Evolutionary conservation across 2,329 filamentous ascomycete genomes (phyloP).

Genomic region (Fusarium proliferatum): DNA sequence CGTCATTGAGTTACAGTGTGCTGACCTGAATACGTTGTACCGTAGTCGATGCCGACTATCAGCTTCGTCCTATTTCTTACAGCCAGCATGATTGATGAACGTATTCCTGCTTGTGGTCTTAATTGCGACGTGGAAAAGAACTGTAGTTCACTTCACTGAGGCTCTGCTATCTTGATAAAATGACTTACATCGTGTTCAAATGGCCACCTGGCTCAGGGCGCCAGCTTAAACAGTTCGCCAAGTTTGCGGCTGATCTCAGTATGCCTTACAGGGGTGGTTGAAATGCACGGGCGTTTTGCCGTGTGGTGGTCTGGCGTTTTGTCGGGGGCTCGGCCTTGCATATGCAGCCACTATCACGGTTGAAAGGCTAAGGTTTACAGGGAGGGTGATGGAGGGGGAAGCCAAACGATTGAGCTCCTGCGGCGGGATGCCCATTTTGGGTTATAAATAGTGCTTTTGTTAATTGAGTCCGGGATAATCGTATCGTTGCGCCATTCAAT

Average conservation of each 20-base stretch:
- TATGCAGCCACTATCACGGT: not conserved
- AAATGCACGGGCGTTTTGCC: not conserved
- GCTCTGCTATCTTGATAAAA: fast-evolving
- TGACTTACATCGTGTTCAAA: not conserved
- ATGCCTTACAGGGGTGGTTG: not conserved
- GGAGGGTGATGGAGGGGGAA: not conserved
- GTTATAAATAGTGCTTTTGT: not conserved
- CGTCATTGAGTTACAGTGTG: fast-evolving
- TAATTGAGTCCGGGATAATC: not conserved
- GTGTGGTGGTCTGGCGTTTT: not conserved
- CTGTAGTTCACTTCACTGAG: fast-evolving
- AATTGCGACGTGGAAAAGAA: fast-evolving
- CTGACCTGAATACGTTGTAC: not conserved
- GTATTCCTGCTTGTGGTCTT: fast-evolving
- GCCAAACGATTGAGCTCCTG: not conserved
- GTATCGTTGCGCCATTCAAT: not conserved
- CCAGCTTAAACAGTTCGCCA: not conserved
- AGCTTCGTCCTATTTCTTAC: not conserved
- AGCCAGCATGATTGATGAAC: not conserved
- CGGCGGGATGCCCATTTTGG: fast-evolving
- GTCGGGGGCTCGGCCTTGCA: not conserved
- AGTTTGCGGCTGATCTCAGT: not conserved
- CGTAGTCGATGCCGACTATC: not conserved
- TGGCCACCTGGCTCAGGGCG: fast-evolving
- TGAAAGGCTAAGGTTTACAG: not conserved